phyloP scores from a whole-genome alignment of 129 eudicot species.

The Escallonia rubra region DNA sequence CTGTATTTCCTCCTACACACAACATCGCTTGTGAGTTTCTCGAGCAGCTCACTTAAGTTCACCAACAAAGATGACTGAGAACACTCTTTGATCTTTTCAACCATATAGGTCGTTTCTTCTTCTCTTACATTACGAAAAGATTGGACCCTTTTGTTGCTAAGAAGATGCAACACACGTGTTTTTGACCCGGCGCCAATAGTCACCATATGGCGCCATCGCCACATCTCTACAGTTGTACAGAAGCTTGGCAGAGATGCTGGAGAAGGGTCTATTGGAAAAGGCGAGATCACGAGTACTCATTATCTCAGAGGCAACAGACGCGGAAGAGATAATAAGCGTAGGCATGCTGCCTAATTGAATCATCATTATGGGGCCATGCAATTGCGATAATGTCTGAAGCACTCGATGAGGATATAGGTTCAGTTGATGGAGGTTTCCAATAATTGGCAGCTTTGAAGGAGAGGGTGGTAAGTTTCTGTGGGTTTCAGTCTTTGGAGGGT shows the following conservation, averaged over 20 bases:
- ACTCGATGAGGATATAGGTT: conserved; percentile 15
- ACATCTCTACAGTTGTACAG: conserved; percentile 21
- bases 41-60: conserved; percentile 7
- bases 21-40: conserved; percentile 6
- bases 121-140: conserved; percentile 22
- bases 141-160: conserved; percentile 17
- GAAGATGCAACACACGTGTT: conserved; percentile 16
- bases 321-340: conserved; percentile 25
- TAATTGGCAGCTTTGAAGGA: conserved; percentile 31
- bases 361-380: conserved; percentile 24
- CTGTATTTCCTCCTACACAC: conserved; percentile 11
- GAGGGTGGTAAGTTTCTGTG: conserved; percentile 26
- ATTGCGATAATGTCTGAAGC: conserved; percentile 12
- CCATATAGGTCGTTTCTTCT: conserved; percentile 21
- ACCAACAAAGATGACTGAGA: not conserved
- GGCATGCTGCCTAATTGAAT: conserved; percentile 32
- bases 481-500: no score
- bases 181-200: conserved; percentile 30
- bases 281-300: conserved; percentile 37
- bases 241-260: not conserved
- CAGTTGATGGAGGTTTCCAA: conserved; percentile 34
- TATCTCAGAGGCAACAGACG: conserved; percentile 27
- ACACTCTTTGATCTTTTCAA: not conserved
- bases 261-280: conserved; percentile 16
- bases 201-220: conserved; percentile 28